Base-by-base conservation (phyloP, 2,329 filamentous ascomycete genomes). In the Alternaria triticina region DNA sequence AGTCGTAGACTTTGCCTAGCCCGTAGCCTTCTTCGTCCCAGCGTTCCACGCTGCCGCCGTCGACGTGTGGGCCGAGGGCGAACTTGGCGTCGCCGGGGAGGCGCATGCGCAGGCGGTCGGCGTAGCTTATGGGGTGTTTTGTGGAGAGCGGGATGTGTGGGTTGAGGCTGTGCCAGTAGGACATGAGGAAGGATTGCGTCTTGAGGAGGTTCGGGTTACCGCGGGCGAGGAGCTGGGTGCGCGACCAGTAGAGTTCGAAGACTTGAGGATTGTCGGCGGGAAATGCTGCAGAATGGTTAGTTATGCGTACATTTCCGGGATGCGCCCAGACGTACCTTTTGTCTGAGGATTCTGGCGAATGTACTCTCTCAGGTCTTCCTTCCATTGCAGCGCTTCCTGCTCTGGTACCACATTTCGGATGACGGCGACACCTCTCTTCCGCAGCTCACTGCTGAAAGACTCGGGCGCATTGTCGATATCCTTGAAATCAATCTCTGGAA, bases 1-100 rank as follows among this genome's bases (percentile, higher is more conserved):
- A 81, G 62, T 91, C 86, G 78, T 97, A 97, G 3, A 94, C 91
- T 3, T 84, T 82, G 12, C 89, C 79, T 70, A 79, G 73, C 28
- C 84, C 80, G 74, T 92, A 92, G 6, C 90, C 90, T 63, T 88
- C 84, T 30, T 86, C 85, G 69, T 84, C 82, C 84, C 84, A 86
- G 13, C 84, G 81, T 71, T 86, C 84, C 17, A 83, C 82, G 33
- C 79, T 82, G 6, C 84, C 84, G n/a, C 83, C 83, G 61, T 86
- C 84, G 9, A 85, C 80, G 57, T 86, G 84, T n/a, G 90, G 89
- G 40, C 90, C 83, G 1, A 86, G 74, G 33, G 84, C 83, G 54
- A 85, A 84, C 28, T 81, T 80, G n/a, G 81, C 77, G 63, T 86
- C 83, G 47, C 85, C 84, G 6, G 86, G 86, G 9, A 86, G 85